These are phyloP conservation scores for Turritis glabra DNA, from an alignment of 345 rosid species.

Conservation along the genomic window DNA sequence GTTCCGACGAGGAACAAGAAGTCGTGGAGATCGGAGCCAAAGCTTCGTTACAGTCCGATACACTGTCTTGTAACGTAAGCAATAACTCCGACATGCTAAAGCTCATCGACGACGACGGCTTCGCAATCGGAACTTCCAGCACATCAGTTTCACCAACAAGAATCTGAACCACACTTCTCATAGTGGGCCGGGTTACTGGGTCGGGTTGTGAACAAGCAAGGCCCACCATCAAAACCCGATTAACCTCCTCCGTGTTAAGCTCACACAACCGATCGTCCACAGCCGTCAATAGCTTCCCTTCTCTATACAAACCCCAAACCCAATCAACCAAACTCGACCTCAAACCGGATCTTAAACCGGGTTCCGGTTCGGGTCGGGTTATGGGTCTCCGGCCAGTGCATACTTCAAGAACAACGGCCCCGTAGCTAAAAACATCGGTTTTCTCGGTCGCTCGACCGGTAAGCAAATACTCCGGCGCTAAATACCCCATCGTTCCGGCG, in stretches of 20 bases:
- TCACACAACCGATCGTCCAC: slow-evolving; percentile 66
- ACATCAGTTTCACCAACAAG: slow-evolving; percentile 83
- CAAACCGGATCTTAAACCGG: slow-evolving; percentile 17
- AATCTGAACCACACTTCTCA: slow-evolving; percentile 90
- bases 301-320: slow-evolving; percentile 93
- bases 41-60: slow-evolving; percentile 76
- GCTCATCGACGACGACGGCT: slow-evolving; percentile 75
- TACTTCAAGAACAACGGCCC: slow-evolving; percentile 91
- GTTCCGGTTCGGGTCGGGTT: slow-evolving; percentile 45
- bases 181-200: slow-evolving; percentile 75
- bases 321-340: slow-evolving; percentile 87
- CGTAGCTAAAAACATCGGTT: slow-evolving; percentile 91
- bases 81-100: slow-evolving; percentile 84
- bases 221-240: slow-evolving; percentile 71
- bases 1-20: slow-evolving; percentile 71
- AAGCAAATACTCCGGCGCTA: slow-evolving; percentile 89
- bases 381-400: slow-evolving; percentile 86
- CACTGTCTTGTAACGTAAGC: slow-evolving; percentile 81
- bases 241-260: slow-evolving; percentile 62
- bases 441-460: slow-evolving; percentile 93
- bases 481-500: slow-evolving; percentile 98
- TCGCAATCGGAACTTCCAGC: slow-evolving; percentile 78
- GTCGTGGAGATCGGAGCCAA: slow-evolving; percentile 42
- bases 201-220: slow-evolving; percentile 95
- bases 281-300: slow-evolving; percentile 64